phyloP scores from a whole-genome alignment of 75 land plant species.

The Sequoia sempervirens region DNA sequence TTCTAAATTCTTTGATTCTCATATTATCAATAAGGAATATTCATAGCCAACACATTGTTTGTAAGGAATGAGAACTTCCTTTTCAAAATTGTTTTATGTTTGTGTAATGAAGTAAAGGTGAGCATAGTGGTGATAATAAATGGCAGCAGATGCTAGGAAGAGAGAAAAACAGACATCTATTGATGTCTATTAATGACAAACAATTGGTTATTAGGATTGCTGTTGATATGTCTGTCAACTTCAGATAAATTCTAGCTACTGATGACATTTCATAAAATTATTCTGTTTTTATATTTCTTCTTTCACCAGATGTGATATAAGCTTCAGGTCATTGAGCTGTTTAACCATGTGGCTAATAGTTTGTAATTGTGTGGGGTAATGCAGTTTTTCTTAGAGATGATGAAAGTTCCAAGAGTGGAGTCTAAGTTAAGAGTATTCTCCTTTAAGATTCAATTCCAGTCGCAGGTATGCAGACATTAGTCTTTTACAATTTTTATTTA shows the following conservation, averaged over 20 bases:
- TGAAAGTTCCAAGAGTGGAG: slow-evolving; percentile 93
- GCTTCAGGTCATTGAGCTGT: neutral
- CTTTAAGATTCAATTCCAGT: slow-evolving; percentile 79
- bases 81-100: neutral
- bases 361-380: slow-evolving; percentile 14
- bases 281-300: neutral
- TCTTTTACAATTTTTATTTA: neutral
- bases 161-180: neutral
- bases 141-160: neutral
- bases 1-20: neutral
- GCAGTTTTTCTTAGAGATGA: slow-evolving; percentile 89
- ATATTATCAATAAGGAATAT: neutral
- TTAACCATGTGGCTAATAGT: neutral
- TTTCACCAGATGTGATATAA: neutral
- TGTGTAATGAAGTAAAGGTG: neutral
- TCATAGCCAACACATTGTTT: too few species aligned
- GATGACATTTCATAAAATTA: neutral
- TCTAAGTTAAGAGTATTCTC: slow-evolving; percentile 87
- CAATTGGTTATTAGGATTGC: neutral
- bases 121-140: neutral
- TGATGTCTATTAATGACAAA: neutral
- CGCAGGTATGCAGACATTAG: slow-evolving; percentile 48
- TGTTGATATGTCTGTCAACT: neutral
- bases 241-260: neutral
- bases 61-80: too few species aligned